These are phyloP conservation scores for Grifola frondosa DNA, from an alignment of 1,284 basidiomycete species.

Conservation along the genomic window DNA sequence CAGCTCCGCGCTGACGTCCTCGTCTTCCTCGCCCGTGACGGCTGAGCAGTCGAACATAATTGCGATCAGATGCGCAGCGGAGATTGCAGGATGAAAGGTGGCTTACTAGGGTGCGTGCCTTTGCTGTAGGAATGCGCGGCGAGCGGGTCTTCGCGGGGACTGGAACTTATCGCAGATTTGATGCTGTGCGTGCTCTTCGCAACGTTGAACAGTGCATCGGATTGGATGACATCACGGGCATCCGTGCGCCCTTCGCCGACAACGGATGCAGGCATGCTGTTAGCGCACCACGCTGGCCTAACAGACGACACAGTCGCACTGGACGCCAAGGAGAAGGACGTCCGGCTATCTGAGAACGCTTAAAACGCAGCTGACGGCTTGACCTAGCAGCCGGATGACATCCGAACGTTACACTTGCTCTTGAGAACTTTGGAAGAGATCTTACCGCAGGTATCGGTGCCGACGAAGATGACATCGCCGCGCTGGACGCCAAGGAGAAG, in stretches of 20 bases:
- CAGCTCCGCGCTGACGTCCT: slow-evolving; percentile 51
- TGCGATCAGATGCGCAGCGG: not conserved
- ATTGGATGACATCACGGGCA: not conserved
- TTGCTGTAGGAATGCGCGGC: slow-evolving; percentile 16
- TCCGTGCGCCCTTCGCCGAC: no score
- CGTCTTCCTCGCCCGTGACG: slow-evolving; percentile 64
- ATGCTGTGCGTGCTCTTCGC: not conserved
- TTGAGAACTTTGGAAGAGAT: no score
- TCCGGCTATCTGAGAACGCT: slow-evolving; percentile 23
- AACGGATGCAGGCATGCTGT: no score
- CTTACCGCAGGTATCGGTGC: slow-evolving; percentile 19
- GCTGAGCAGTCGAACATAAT: slow-evolving; percentile 27
- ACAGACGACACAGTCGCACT: not conserved
- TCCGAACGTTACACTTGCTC: no score
- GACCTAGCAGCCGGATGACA: no score
- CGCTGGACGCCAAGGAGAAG: slow-evolving; percentile 14
- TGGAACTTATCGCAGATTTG: not conserved
- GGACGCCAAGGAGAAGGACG: slow-evolving; percentile 14
- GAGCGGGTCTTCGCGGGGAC: slow-evolving; percentile 19
- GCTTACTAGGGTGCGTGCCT: slow-evolving; percentile 20
- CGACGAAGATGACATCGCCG: not conserved
- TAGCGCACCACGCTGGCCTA: slow-evolving; percentile 1
- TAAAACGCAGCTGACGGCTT: slow-evolving; percentile 28
- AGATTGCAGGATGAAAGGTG: not conserved
- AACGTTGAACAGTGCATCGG: no score